Conservation (phyloP, 495 filamentous ascomycete species). For the Penicillium pancosmium region DNA sequence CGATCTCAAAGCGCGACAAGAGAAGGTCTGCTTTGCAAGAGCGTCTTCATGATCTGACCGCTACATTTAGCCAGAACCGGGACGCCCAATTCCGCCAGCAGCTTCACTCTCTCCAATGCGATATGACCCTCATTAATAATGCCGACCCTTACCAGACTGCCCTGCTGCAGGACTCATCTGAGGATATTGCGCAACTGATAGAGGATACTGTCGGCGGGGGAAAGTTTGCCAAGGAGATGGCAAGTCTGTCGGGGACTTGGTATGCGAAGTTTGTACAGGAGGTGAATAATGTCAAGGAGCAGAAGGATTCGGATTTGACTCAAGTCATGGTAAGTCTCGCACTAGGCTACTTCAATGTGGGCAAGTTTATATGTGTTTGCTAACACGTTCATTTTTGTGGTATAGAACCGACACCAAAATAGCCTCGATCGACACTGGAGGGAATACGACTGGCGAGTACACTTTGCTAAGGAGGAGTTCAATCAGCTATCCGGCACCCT, state of each 20-base stretch:
- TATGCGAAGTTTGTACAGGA: constrained; percentile 81
- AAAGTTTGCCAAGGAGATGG: constrained; percentile 56
- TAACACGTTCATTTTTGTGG: constrained; percentile 6
- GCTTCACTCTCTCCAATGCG: constrained; percentile 82
- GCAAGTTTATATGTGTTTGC: background rate
- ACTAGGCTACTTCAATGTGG: background rate
- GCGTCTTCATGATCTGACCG: constrained; percentile 69
- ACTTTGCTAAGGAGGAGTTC: constrained; percentile 82
- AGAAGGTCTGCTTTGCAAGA: constrained; percentile 77
- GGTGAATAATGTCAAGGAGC: constrained; percentile 82
- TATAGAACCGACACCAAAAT: constrained; percentile 45
- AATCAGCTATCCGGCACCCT: constrained; percentile 73
- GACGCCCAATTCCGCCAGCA: constrained; percentile 87
- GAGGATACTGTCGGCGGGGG: constrained; percentile 58
- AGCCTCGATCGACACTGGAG: constrained; percentile 43
- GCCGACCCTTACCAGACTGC: constrained; percentile 76
- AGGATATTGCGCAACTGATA: constrained; percentile 67
- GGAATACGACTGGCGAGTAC: constrained; percentile 55
- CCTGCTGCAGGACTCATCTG: constrained; percentile 70
- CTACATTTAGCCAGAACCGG: constrained; percentile 75
- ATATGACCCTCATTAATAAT: constrained; percentile 82
- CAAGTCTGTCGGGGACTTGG: constrained; percentile 73
- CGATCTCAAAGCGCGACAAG: constrained; percentile 85
- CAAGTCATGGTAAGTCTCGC: constrained; percentile 68
- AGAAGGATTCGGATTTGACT: constrained; percentile 77